Evolutionary conservation across 2,329 filamentous ascomycete genomes (phyloP).

Genomic region (Ceratocystiopsis brevicomis): DNA sequence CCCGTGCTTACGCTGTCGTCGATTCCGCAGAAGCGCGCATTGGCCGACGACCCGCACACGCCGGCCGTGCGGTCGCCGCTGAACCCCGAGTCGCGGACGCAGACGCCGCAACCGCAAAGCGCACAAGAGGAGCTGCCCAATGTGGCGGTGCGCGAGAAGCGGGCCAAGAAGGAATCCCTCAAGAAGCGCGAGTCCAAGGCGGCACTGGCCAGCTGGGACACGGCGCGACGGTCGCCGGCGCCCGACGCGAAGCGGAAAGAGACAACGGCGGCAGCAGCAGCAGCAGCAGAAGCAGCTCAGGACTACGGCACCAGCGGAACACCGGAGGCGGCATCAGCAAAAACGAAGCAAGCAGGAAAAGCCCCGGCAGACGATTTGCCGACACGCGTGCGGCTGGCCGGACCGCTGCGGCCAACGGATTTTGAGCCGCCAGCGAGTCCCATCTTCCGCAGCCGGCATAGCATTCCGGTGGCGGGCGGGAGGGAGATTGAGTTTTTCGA

Average conservation of each 20-base stretch:
- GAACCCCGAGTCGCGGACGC: conserved; percentile 36
- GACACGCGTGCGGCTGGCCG: conserved; percentile 38
- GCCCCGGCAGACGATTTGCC: conserved; percentile 27
- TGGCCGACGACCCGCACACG: conserved; percentile 46
- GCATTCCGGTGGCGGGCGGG: conserved; percentile 29
- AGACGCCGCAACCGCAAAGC: conserved; percentile 18
- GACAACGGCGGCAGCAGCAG: conserved; percentile 9
- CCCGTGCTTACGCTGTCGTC: conserved; percentile 13
- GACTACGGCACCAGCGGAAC: too few relatives aligned
- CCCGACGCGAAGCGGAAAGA: conserved; percentile 35
- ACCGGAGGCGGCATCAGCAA: not conserved
- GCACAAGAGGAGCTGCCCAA: conserved; percentile 16
- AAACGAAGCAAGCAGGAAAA: not conserved
- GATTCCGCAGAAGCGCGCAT: conserved; percentile 43
- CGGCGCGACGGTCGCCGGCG: conserved; percentile 23
- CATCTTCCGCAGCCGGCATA: conserved; percentile 36
- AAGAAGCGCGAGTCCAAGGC: conserved; percentile 51
- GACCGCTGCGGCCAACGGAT: conserved; percentile 41
- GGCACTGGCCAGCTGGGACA: conserved; percentile 25
- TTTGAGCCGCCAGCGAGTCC: conserved; percentile 41
- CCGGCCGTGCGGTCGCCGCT: conserved; percentile 57
- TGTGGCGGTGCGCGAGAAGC: conserved; percentile 26
- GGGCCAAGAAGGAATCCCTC: conserved; percentile 45
- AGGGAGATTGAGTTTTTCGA: conserved; percentile 39
- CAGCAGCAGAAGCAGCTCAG: not conserved